Percentiles rank a stretch among this genome's conserved stretches.
Conservation (phyloP, 2,329 filamentous ascomycete genomes). For the Microcyclospora tardicrescens region DNA sequence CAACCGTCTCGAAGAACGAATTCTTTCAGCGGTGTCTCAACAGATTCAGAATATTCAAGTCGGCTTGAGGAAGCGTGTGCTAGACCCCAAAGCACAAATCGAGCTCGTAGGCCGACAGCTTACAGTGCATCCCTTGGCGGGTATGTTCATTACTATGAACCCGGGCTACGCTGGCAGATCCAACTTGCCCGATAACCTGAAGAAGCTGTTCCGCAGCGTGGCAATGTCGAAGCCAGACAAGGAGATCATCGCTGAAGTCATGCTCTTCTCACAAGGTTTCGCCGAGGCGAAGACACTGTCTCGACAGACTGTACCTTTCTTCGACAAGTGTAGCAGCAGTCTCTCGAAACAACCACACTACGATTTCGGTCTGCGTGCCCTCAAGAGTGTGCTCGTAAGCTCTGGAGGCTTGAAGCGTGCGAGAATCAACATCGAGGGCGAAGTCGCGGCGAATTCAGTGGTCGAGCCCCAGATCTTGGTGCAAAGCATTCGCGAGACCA, state of each 20-base stretch:
- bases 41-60: slow-evolving; percentile 99
- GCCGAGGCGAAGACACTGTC: slow-evolving; percentile 88
- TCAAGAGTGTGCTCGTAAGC: slow-evolving; percentile 97
- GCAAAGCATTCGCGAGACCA: slow-evolving; percentile 95
- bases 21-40: slow-evolving; percentile 93
- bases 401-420: slow-evolving; percentile 90
- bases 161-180: slow-evolving; percentile 96
- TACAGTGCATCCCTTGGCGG: slow-evolving; percentile 80
- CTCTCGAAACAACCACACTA: slow-evolving; percentile 97
- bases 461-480: slow-evolving; percentile 96
- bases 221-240: slow-evolving; percentile 99
- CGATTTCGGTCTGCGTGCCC: slow-evolving; percentile 90
- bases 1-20: slow-evolving; percentile 95
- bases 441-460: slow-evolving; percentile 46
- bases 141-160: slow-evolving; percentile 99
- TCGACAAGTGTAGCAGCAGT: slow-evolving; percentile 70
- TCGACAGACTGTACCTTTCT: slow-evolving; percentile 95
- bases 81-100: slow-evolving; percentile 77
- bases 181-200: slow-evolving; percentile 95
- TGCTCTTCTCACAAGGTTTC: slow-evolving; percentile 99
- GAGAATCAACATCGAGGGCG: slow-evolving; percentile 49
- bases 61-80: slow-evolving; percentile 70
- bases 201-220: slow-evolving; percentile 98
- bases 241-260: slow-evolving; percentile 97
- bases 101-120: slow-evolving; percentile 88